phyloP scores from a whole-genome alignment of 495 filamentous ascomycete species.

The Penicillium roqueforti region DNA sequence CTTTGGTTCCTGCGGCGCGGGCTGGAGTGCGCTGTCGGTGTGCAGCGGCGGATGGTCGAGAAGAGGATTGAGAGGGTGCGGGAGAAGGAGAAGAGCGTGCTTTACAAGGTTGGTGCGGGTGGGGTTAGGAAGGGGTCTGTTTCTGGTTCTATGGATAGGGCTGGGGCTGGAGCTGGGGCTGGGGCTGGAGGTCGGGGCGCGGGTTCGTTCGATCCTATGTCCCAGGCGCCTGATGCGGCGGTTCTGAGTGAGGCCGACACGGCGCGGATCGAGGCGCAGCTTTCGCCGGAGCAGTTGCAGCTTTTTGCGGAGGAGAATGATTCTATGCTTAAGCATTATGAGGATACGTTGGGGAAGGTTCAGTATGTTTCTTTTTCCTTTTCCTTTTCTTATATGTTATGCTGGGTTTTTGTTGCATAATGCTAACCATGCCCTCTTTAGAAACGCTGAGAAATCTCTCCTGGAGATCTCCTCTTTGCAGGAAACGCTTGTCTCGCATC shows the following conservation, averaged over 20 bases:
- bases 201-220: background rate
- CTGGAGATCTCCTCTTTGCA: constrained; percentile 92
- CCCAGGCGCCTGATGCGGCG: constrained; percentile 17
- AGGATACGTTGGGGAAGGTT: constrained; percentile 87
- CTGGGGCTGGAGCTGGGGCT: constrained; percentile 1
- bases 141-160: background rate
- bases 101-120: constrained; percentile 55
- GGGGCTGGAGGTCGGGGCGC: background rate
- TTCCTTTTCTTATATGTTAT: background rate
- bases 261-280: constrained; percentile 51
- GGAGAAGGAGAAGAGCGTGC: constrained; percentile 82
- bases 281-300: constrained; percentile 81
- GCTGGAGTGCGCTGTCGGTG: constrained; percentile 68
- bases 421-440: too few species aligned
- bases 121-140: background rate
- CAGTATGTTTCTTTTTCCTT: constrained; percentile 54
- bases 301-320: constrained; percentile 93
- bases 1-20: constrained; percentile 73
- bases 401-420: background rate
- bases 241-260: constrained; percentile 41
- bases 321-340: constrained; percentile 85
- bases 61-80: constrained; percentile 74
- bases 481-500: constrained; percentile 76
- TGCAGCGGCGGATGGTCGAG: constrained; percentile 89
- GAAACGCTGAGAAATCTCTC: constrained; percentile 84